phyloP scores from a whole-genome alignment of 768 basidiomycete genomes.

The Leucogyrophana mollusca region DNA sequence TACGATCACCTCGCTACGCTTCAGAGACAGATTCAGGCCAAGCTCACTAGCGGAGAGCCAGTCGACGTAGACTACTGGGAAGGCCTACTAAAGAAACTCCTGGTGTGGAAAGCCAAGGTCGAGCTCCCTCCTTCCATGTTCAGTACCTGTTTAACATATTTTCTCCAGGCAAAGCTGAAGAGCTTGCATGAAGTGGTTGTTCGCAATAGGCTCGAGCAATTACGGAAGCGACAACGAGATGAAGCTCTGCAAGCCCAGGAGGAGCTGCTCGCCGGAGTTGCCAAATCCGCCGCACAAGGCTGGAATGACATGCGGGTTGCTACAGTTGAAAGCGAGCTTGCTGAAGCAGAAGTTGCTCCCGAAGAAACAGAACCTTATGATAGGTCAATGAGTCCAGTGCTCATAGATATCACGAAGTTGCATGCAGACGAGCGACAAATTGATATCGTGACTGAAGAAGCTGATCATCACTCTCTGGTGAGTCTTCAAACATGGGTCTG shows the following conservation, averaged over 20 bases:
- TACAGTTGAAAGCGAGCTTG: slow-evolving; percentile 27
- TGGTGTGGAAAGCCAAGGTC: slow-evolving; percentile 98
- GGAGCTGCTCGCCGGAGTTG: slow-evolving; percentile 81
- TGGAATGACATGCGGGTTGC: slow-evolving; percentile 36
- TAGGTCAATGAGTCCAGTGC: slow-evolving; percentile 81
- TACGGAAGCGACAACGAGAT: slow-evolving; percentile 93
- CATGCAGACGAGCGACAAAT: slow-evolving; percentile 78
- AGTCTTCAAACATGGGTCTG: too few species aligned
- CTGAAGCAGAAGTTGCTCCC: slow-evolving; percentile 35
- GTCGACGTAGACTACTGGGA: slow-evolving; percentile 99
- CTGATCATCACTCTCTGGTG: slow-evolving; percentile 67
- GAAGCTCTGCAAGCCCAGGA: slow-evolving; percentile 94
- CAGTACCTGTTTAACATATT: slow-evolving; percentile 4
- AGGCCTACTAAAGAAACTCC: slow-evolving; percentile 80
- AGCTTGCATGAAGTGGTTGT: slow-evolving; percentile 95
- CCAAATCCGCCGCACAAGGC: slow-evolving; percentile 52
- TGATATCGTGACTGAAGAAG: slow-evolving; percentile 68
- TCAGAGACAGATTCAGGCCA: slow-evolving; percentile 84
- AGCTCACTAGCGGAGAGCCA: slow-evolving; percentile 89
- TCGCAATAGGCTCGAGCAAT: slow-evolving; percentile 91
- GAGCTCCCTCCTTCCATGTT: slow-evolving; percentile 7
- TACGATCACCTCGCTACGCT: slow-evolving; percentile 81
- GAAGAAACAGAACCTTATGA: slow-evolving; percentile 81
- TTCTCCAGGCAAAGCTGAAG: slow-evolving; percentile 79
- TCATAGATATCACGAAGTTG: slow-evolving; percentile 70